A percentile compares a stretch with the other conserved stretches of the same genome.
These are phyloP conservation scores for Talaromyces nanjingensis DNA, from an alignment of 495 filamentous ascomycete genomes.

Conservation along the genomic window DNA sequence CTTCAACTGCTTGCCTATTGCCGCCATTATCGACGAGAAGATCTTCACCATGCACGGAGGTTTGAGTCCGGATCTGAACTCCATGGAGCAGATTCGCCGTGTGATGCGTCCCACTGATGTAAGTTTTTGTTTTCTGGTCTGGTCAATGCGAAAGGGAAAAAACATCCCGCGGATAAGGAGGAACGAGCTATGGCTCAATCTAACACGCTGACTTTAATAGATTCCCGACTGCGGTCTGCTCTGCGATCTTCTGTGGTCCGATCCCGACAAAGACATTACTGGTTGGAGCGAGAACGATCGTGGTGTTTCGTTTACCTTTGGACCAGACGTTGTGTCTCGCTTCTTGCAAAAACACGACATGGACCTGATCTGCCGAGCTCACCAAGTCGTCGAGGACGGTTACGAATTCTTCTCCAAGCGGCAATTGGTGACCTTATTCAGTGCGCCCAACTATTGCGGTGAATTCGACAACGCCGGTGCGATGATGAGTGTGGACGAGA, in stretches of 20 bases:
- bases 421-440: conserved; percentile 95
- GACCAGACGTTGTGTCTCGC: conserved; percentile 95
- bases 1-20: conserved; percentile 99
- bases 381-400: conserved; percentile 98
- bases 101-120: conserved; percentile 99
- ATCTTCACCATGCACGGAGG: conserved; percentile 99
- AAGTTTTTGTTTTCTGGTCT: conserved; percentile 33
- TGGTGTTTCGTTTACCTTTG: conserved; percentile 98
- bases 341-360: conserved; percentile 99
- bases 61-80: conserved; percentile 94
- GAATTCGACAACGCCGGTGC: conserved; percentile 99
- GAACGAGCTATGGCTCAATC: conserved; percentile 30
- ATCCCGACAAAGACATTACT: conserved; percentile 99
- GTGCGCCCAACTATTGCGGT: conserved; percentile 97
- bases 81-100: conserved; percentile 98
- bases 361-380: conserved; percentile 97
- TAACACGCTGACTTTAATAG: conserved; percentile 54
- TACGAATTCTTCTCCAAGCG: conserved; percentile 99
- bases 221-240: conserved; percentile 97
- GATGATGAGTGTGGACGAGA: conserved; percentile 99
- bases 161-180: not conserved
- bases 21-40: conserved; percentile 99
- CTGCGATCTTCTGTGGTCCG: conserved; percentile 96
- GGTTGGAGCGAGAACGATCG: conserved; percentile 99
- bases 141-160: conserved; percentile 12